Evolutionary conservation across 73 alveolate genomes (phyloP).

Genomic region (Tetrahymena elliotti): DNA sequence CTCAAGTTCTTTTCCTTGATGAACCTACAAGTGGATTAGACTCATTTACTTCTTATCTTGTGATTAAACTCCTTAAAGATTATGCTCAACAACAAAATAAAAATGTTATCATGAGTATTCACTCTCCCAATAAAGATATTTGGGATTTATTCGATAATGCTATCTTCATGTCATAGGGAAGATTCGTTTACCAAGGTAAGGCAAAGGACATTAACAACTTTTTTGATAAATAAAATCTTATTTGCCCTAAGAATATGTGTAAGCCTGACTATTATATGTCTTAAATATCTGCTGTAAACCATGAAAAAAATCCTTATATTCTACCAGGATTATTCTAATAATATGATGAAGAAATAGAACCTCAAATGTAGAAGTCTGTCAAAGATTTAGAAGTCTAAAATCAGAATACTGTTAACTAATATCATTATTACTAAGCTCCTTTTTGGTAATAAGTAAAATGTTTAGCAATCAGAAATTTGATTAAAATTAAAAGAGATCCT

Average conservation of each 20-base stretch:
- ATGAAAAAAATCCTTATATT: neutral
- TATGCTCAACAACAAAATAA: neutral
- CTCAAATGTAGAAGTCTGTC: neutral
- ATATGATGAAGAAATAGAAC: neutral
- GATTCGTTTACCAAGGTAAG: neutral
- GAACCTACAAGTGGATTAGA: conserved; percentile 44
- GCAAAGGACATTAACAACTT: neutral
- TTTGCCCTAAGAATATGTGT: conserved; percentile 53
- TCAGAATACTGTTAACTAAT: neutral
- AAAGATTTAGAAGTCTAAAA: neutral
- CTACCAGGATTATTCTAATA: neutral
- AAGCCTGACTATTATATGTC: conserved; percentile 69
- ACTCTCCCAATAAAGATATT: neutral
- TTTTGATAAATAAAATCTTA: conserved; percentile 49
- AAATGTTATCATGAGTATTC: neutral
- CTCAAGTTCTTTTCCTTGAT: conserved; percentile 28
- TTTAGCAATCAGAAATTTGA: neutral
- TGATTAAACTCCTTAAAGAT: conserved; percentile 14
- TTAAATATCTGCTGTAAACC: neutral
- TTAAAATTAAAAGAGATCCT: neutral
- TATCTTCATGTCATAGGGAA: neutral
- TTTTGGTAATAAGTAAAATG: neutral
- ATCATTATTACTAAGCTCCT: neutral
- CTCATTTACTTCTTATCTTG: conserved; percentile 24
- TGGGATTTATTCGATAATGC: neutral